These are phyloP conservation scores for Pichia membranifaciens DNA, from an alignment of 805 yeast species.

Conservation along the genomic window DNA sequence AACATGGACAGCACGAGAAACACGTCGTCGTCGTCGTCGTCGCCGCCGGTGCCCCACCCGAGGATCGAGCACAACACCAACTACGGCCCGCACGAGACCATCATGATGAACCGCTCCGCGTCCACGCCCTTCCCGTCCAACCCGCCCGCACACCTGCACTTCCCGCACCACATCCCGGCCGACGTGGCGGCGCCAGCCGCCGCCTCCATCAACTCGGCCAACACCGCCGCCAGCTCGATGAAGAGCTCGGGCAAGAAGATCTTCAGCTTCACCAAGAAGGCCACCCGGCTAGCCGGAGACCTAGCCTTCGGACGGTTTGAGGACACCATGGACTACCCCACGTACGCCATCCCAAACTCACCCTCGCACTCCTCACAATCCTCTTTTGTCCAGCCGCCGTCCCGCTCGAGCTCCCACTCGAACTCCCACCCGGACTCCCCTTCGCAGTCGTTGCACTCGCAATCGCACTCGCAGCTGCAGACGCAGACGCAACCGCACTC, in stretches of 20 bases:
- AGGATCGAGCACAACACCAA: too few relatives aligned
- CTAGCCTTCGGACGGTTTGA: constrained; percentile 28
- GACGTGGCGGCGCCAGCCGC: background rate
- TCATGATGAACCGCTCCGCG: background rate
- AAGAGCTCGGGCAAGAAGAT: constrained; percentile 10
- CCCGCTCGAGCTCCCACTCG: too few relatives aligned
- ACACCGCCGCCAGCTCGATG: background rate
- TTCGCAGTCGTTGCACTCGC: too few relatives aligned
- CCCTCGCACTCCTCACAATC: too few relatives aligned
- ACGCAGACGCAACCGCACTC: too few relatives aligned
- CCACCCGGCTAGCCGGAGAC: constrained; percentile 28
- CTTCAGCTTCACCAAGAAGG: constrained; percentile 23
- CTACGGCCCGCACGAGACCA: background rate
- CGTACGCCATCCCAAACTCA: too few relatives aligned
- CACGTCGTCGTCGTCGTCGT: too few relatives aligned
- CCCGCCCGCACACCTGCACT: background rate
- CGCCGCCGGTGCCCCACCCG: too few relatives aligned
- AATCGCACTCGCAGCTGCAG: too few relatives aligned
- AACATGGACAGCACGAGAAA: too few relatives aligned
- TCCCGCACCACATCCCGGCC: background rate
- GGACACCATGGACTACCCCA: background rate
- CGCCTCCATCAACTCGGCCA: background rate
- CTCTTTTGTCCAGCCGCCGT: too few relatives aligned
- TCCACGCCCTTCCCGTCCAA: background rate
- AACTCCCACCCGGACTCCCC: too few relatives aligned